Evolutionary conservation across 1,284 basidiomycete species (phyloP).

Genomic region (Ustanciosporium gigantosporum): DNA sequence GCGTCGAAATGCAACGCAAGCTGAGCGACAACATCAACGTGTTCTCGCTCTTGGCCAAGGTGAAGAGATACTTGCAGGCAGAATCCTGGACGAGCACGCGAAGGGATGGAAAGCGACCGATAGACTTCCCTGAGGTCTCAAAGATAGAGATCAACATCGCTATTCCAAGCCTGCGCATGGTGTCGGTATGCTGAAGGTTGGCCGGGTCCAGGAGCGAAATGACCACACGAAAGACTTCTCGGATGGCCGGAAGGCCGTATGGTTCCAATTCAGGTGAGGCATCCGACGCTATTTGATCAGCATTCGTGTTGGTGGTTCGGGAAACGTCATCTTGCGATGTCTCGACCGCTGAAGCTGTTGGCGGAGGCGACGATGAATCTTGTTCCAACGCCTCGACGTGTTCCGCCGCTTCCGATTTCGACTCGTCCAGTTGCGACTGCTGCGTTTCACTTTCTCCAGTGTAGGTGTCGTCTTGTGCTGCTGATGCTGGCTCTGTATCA

Average conservation of each 20-base stretch:
- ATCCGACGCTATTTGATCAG: background rate
- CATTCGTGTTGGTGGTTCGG: background rate
- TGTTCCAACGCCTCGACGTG: background rate
- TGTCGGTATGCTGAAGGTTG: constrained; percentile 92
- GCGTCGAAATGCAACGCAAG: constrained; percentile 81
- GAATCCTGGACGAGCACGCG: constrained; percentile 77
- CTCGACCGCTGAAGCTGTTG: background rate
- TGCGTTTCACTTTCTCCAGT: no score
- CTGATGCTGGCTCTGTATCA: background rate
- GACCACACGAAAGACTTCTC: constrained; percentile 90
- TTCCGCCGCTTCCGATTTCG: background rate
- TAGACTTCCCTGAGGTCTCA: constrained; percentile 77
- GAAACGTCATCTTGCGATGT: background rate
- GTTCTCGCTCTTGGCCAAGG: constrained; percentile 71
- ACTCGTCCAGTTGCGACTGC: background rate
- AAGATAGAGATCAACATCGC: constrained; percentile 86
- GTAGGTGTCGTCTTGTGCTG: background rate
- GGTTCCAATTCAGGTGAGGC: constrained; percentile 36
- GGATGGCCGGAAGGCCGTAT: constrained; percentile 88
- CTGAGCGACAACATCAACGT: constrained; percentile 76
- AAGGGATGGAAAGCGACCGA: constrained; percentile 72
- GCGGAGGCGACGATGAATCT: no score
- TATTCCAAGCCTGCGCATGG: constrained; percentile 86
- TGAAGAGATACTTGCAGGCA: constrained; percentile 92
- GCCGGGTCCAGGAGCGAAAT: constrained; percentile 93